A percentile compares a stretch with the other conserved stretches of the same genome.
Conservation (phyloP, 192 early-diverging fungal species). For the Entomortierella beljakovae region DNA sequence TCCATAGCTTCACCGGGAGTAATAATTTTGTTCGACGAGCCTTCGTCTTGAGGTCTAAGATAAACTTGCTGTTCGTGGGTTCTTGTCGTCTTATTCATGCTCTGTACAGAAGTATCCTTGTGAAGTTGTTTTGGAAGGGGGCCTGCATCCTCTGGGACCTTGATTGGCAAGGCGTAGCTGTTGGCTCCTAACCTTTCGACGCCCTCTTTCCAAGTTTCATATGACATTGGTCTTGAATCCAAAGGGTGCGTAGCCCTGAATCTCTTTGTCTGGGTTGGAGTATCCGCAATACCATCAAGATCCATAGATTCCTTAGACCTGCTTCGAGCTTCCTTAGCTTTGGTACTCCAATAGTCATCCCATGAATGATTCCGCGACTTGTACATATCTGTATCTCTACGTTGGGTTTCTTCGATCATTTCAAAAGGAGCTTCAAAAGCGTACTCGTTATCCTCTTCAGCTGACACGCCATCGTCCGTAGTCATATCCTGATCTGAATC, state of each 20-base stretch:
- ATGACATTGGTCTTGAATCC: constrained; percentile 2
- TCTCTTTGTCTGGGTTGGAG: background rate
- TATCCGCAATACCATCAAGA: background rate
- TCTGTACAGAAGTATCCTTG: background rate
- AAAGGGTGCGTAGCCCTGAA: constrained; percentile 4
- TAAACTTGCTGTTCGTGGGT: constrained; percentile 25
- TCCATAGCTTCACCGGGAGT: too few species aligned
- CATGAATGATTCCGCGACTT: background rate
- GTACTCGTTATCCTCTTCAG: constrained; percentile 23
- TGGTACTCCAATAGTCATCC: constrained; percentile 18
- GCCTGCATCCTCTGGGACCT: background rate
- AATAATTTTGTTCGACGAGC: background rate
- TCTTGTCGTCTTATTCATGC: constrained; percentile 28
- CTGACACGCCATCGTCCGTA: constrained; percentile 27
- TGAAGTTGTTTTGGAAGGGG: background rate
- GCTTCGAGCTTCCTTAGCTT: constrained; percentile 1
- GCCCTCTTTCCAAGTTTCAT: constrained; percentile 15
- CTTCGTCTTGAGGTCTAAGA: background rate
- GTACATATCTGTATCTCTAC: too few species aligned
- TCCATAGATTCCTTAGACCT: background rate
- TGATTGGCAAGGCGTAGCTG: constrained; percentile 14
- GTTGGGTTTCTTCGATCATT: background rate
- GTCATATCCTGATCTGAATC: constrained; percentile 41
- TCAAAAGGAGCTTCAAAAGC: constrained; percentile 11
- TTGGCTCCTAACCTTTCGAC: constrained; percentile 14